phyloP scores from a whole-genome alignment of 768 basidiomycete species.

The Suillus weaverae region DNA sequence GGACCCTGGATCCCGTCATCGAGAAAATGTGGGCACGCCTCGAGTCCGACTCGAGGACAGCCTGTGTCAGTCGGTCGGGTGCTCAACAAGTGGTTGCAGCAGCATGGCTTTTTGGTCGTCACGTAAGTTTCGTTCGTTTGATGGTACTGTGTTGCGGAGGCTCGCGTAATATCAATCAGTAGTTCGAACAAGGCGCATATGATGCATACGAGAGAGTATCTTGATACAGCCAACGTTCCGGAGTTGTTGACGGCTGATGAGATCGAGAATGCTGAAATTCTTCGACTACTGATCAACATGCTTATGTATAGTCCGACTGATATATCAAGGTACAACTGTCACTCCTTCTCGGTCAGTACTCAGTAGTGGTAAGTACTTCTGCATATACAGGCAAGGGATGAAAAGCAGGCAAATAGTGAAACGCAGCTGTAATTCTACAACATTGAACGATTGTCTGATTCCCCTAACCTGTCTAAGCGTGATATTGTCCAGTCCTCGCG shows the following conservation, averaged over 20 bases:
- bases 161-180: conserved; percentile 10
- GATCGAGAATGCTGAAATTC: conserved; percentile 15
- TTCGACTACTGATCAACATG: background rate
- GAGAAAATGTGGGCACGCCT: conserved; percentile 21
- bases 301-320: background rate
- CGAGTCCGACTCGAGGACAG: conserved; percentile 12
- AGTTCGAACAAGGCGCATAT: conserved; percentile 20
- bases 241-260: conserved; percentile 27
- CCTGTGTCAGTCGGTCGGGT: conserved; percentile 20
- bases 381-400: background rate
- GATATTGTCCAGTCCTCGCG: conserved; percentile 57
- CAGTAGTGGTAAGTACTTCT: background rate
- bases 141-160: background rate
- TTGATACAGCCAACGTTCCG: conserved; percentile 20
- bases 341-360: background rate
- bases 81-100: conserved; percentile 19
- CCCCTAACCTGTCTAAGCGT: background rate
- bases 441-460: background rate
- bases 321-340: background rate
- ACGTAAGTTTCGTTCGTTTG: conserved; percentile 1
- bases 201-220: conserved; percentile 18
- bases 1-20: conserved; percentile 29
- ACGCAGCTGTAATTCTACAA: background rate
- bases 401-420: background rate
- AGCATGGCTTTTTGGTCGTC: background rate